A percentile compares a stretch with the other conserved stretches of the same genome.
phyloP scores from a whole-genome alignment of 352 stramenopile genomes.

The Phytophthora rubi region DNA sequence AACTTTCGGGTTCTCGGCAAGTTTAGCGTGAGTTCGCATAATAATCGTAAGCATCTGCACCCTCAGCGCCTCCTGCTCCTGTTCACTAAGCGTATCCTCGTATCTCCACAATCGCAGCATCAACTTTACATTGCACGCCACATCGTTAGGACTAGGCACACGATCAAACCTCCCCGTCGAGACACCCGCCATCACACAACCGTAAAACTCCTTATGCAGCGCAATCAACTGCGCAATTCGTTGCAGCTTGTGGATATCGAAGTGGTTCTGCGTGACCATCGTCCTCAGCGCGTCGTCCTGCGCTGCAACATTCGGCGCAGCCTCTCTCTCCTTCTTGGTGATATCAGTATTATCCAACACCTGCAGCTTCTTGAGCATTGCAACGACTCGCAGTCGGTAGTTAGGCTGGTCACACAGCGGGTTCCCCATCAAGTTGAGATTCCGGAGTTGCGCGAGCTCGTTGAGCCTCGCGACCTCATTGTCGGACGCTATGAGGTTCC shows the following conservation, averaged over 20 bases:
- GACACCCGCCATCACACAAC: conserved; percentile 46
- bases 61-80: conserved; percentile 49
- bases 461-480: conserved; percentile 47
- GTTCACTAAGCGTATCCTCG: conserved; percentile 41
- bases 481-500: conserved; percentile 61
- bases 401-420: conserved; percentile 76
- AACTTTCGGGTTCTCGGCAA: conserved; percentile 62
- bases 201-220: conserved; percentile 70
- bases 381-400: conserved; percentile 68
- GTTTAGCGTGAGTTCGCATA: conserved; percentile 55
- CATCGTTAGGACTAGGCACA: conserved; percentile 54
- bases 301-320: conserved; percentile 52
- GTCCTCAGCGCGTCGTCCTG: conserved; percentile 58
- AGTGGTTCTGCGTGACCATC: conserved; percentile 71
- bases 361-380: conserved; percentile 50
- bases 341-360: conserved; percentile 73
- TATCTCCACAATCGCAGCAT: conserved; percentile 60
- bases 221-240: conserved; percentile 51
- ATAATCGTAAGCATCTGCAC: conserved; percentile 76
- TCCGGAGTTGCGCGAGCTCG: conserved; percentile 51
- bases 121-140: conserved; percentile 44
- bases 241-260: conserved; percentile 76
- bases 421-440: conserved; percentile 79
- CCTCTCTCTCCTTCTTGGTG: conserved; percentile 58
- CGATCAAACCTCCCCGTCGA: conserved; percentile 55